Evolutionary conservation across 2,329 filamentous ascomycete genomes (phyloP).

Genomic region (Monosporascus sp.): DNA sequence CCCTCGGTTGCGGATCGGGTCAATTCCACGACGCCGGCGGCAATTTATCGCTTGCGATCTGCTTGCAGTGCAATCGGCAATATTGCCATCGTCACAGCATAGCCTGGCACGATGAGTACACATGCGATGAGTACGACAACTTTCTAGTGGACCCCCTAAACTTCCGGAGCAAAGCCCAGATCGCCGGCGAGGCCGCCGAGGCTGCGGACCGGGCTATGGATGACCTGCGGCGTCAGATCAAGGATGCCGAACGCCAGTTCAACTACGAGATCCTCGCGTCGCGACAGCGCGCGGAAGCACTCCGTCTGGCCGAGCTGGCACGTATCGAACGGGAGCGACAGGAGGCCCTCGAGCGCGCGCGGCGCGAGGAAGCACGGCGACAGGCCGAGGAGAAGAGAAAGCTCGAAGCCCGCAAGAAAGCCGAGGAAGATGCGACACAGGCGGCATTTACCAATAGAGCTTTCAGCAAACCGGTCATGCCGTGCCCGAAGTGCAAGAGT

Average conservation of each 20-base stretch:
- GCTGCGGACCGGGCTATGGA: slow-evolving; percentile 41
- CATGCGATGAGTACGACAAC: slow-evolving; percentile 37
- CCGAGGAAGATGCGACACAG: slow-evolving; percentile 29
- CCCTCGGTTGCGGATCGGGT: slow-evolving; percentile 44
- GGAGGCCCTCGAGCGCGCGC: slow-evolving; percentile 1
- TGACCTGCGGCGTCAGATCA: background rate
- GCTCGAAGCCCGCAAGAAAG: slow-evolving; percentile 16
- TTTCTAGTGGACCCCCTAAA: slow-evolving; percentile 32
- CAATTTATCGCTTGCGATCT: slow-evolving; percentile 35
- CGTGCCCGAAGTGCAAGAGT: slow-evolving; percentile 32
- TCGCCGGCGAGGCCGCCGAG: slow-evolving; percentile 37
- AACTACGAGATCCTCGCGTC: slow-evolving; percentile 21
- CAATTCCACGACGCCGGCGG: slow-evolving; percentile 42
- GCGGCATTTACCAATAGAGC: background rate
- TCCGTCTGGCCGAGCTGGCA: slow-evolving; percentile 15
- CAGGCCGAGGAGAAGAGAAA: slow-evolving; percentile 10
- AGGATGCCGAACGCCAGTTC: slow-evolving; percentile 34
- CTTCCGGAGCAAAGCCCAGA: slow-evolving; percentile 32
- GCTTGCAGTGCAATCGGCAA: slow-evolving; percentile 31
- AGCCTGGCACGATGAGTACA: slow-evolving; percentile 35
- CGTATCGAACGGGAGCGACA: slow-evolving; percentile 12
- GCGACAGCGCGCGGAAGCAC: slow-evolving; percentile 21
- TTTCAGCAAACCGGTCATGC: slow-evolving; percentile 28
- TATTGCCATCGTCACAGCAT: slow-evolving; percentile 38
- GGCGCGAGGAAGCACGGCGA: slow-evolving; percentile 18